phyloP scores from a whole-genome alignment of 768 basidiomycete genomes.

The Gymnopilus dilepis region DNA sequence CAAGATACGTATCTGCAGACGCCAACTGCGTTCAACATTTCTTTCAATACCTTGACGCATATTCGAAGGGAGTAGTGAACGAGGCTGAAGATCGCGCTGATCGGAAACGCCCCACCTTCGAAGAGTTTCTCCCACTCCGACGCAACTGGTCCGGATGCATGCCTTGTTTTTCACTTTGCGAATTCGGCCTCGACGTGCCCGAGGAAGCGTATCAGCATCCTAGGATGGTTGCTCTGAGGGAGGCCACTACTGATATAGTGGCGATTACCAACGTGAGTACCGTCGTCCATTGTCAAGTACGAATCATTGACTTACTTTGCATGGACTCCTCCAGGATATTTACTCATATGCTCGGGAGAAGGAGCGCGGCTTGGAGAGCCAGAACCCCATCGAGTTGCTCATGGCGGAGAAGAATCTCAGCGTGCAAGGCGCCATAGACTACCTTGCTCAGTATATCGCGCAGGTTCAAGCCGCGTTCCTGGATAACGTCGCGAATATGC shows the following conservation, averaged over 20 bases:
- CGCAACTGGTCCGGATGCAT: constrained; percentile 44
- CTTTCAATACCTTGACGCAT: constrained; percentile 22
- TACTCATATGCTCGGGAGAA: constrained; percentile 37
- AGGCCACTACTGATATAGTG: constrained; percentile 38
- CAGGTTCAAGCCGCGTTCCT: constrained; percentile 45
- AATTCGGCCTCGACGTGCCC: constrained; percentile 46
- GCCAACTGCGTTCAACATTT: constrained; percentile 29
- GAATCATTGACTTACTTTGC: too few relatives aligned
- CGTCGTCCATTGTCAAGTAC: constrained; percentile 1
- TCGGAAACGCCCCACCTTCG: constrained; percentile 37
- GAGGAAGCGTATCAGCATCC: constrained; percentile 48
- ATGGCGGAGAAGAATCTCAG: constrained; percentile 46
- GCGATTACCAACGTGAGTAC: constrained; percentile 42
- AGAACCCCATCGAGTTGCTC: constrained; percentile 55
- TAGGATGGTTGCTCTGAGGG: constrained; percentile 34
- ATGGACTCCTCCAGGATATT: constrained; percentile 25
- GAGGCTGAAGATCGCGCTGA: constrained; percentile 47
- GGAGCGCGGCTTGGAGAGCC: constrained; percentile 35
- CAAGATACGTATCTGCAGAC: constrained; percentile 13
- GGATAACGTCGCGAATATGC: constrained; percentile 40
- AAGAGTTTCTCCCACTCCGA: constrained; percentile 46
- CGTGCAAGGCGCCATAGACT: constrained; percentile 45
- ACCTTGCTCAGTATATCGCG: constrained; percentile 42
- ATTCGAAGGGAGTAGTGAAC: constrained; percentile 40
- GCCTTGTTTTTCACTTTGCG: constrained; percentile 44